Percentiles rank a stretch among this genome's conserved stretches.
These are phyloP conservation scores for Williopsis jadinii DNA, from an alignment of 1,139 yeast species.

Conservation along the genomic window DNA sequence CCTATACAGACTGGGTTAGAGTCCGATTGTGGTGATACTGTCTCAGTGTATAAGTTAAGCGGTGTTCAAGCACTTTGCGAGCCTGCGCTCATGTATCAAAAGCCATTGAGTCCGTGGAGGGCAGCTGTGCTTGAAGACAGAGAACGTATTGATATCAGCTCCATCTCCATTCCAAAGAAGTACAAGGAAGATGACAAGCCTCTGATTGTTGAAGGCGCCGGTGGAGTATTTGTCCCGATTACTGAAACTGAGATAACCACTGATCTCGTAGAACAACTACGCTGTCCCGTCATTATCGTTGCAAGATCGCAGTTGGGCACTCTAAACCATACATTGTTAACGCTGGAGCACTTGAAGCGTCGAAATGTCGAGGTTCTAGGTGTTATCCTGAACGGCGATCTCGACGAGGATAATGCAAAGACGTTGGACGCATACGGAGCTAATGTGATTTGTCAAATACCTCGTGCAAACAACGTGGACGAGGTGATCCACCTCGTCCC, in stretches of 20 bases:
- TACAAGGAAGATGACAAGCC: slow-evolving; percentile 6
- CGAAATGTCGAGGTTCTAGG: slow-evolving; percentile 21
- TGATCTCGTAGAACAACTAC: slow-evolving; percentile 22
- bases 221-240: slow-evolving; percentile 27
- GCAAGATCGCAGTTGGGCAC: slow-evolving; percentile 28
- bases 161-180: slow-evolving; percentile 16
- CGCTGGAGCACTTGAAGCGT: slow-evolving; percentile 21
- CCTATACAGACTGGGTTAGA: slow-evolving; percentile 29
- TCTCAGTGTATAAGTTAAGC: slow-evolving; percentile 11
- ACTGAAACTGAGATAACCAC: slow-evolving; percentile 22
- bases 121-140: slow-evolving; percentile 20
- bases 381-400: slow-evolving; percentile 24
- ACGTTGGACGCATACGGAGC: slow-evolving; percentile 18
- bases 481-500: slow-evolving; percentile 5
- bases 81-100: slow-evolving; percentile 20
- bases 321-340: slow-evolving; percentile 26
- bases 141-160: slow-evolving; percentile 10
- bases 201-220: slow-evolving; percentile 29
- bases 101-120: slow-evolving; percentile 28
- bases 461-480: slow-evolving; percentile 1
- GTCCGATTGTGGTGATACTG: slow-evolving; percentile 25
- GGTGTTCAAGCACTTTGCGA: background rate
- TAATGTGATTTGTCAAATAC: slow-evolving; percentile 9
- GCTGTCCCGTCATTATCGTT: slow-evolving; percentile 23
- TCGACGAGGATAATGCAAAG: slow-evolving; percentile 21